Base-by-base conservation (phyloP, 2,329 filamentous ascomycete genomes). In the Zymoseptoria pseudotritici region DNA sequence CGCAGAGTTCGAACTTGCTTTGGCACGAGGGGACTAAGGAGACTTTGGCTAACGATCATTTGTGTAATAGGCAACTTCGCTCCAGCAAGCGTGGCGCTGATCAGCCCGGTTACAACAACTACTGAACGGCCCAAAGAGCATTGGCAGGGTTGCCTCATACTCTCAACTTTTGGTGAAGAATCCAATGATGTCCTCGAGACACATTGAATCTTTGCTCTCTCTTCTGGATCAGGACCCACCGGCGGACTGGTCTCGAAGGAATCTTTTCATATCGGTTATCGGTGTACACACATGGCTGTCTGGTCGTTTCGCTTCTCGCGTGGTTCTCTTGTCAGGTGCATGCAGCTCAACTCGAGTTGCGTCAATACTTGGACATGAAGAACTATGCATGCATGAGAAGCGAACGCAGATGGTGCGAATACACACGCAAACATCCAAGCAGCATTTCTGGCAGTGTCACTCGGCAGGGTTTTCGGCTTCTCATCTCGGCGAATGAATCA, bases 1-100 rank as follows among this genome's bases (percentile, higher is more conserved):
- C 86, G 87, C 36, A 46, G 36, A 46, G 36, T 89, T 86, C 88
- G 66, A 84, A 85, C 63, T 63, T 90, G 85, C 87, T 85, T 90
- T 83, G 83, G 83, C 86, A 83, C 82, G 80, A 77, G 81, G 85
- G 89, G 82, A 79, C 80, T 77, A 68, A 71, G 75, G 73, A 77
- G 65, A 72, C 67, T 70, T 72, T 74, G 74, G 75, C 77, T 79
- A 76, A 80, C 73, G 65, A 72, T 50, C 22, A 67, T 68, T 72
- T 71, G 66, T 67, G 65, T 66, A 69, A 72, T 74, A 80, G 78
- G 78, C 77, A 79, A 76, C 76, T 80, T 72, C 77, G 78, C 72
- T 79, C 78, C 62, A 77, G 77, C 67, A 80, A 80, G 74, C 78
- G 77, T 73, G 77, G 77, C 69, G 74, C 72, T 65, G 77, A 79